phyloP scores from a whole-genome alignment of 108 stramenopile species.

The Hondaea fermentalgiana region DNA sequence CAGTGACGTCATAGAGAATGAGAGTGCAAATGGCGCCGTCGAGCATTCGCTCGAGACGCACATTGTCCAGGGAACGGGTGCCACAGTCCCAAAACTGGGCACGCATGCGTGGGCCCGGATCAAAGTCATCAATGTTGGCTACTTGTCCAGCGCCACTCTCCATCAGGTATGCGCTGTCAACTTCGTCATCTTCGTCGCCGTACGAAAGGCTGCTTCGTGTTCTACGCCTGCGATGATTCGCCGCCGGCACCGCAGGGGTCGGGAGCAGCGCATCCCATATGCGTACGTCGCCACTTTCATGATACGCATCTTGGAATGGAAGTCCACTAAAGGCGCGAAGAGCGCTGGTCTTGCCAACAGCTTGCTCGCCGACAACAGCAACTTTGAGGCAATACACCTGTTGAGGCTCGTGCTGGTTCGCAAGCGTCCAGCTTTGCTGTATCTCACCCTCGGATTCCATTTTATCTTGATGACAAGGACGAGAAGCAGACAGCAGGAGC shows the following conservation, averaged over 20 bases:
- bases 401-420: too few relatives aligned
- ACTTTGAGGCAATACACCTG: not conserved
- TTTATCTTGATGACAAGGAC: too few relatives aligned
- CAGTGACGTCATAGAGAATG: not conserved
- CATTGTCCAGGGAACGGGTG: not conserved
- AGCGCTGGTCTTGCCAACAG: not conserved
- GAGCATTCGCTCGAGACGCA: not conserved
- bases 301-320: not conserved
- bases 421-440: too few relatives aligned
- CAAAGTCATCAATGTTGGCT: not conserved
- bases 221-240: not conserved
- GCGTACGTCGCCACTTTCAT: not conserved
- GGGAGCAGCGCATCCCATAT: not conserved
- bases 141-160: not conserved
- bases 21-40: not conserved
- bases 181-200: not conserved
- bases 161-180: not conserved
- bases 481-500: too few relatives aligned
- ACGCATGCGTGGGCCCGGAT: not conserved
- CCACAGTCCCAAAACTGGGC: conserved; percentile 7
- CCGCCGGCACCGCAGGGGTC: not conserved
- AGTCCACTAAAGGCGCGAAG: not conserved
- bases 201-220: not conserved
- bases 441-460: too few relatives aligned
- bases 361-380: not conserved